Evolutionary conservation across 805 yeast genomes (phyloP).

Genomic region (Ogataea salicorniae): DNA sequence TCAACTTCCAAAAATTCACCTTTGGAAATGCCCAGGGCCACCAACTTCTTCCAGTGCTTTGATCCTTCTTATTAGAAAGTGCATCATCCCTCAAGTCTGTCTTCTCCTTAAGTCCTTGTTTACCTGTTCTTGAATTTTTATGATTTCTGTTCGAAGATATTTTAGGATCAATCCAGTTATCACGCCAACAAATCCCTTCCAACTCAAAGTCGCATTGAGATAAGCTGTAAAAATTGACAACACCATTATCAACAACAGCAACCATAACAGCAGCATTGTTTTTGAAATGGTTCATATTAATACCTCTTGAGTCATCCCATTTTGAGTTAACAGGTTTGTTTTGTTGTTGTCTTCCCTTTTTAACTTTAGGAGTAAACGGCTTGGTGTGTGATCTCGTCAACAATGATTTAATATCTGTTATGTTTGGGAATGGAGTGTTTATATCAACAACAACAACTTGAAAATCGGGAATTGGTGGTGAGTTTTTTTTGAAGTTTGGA

Average conservation of each 20-base stretch:
- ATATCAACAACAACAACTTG: conserved; percentile 58
- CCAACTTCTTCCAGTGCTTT: too few species aligned
- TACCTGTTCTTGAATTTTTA: too few species aligned
- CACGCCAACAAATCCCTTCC: conserved; percentile 27
- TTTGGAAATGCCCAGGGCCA: too few species aligned
- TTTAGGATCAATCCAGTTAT: conserved; percentile 13
- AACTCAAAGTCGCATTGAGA: conserved; percentile 43
- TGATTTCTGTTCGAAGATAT: neutral
- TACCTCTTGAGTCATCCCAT: conserved; percentile 12
- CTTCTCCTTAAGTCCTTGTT: too few species aligned
- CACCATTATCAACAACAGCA: conserved; percentile 75
- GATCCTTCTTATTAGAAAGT: too few species aligned
- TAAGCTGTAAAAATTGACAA: conserved; percentile 58
- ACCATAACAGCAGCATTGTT: conserved; percentile 36
- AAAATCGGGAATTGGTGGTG: conserved; percentile 71
- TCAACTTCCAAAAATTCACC: too few species aligned
- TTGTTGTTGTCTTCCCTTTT: neutral
- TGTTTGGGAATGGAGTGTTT: conserved; percentile 42
- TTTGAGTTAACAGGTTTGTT: neutral
- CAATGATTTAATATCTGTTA: conserved; percentile 35
- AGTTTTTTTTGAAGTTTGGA: conserved; percentile 60
- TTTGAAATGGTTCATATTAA: conserved; percentile 8
- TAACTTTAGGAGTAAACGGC: neutral
- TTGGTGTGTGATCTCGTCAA: conserved; percentile 26
- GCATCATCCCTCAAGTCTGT: too few species aligned